Evolutionary conservation across 2,329 filamentous ascomycete genomes (phyloP), one percentile per base, ranked within the genome.

Genomic region (Sporothrix humicola): DNA sequence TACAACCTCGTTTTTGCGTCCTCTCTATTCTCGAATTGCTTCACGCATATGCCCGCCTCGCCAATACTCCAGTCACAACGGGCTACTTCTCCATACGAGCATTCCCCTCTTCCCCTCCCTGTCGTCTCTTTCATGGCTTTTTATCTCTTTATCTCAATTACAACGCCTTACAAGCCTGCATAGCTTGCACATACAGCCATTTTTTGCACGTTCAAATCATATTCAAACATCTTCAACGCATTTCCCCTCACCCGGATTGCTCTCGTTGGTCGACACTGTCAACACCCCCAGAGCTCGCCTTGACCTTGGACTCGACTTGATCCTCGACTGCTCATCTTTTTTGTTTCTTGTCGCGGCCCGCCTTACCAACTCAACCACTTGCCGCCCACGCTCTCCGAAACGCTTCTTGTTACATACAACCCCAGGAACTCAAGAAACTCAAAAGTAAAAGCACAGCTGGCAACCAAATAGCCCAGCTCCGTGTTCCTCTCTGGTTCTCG

Each of bases 361-460:
- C 73, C 78, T 31, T 50, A 23, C 65, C 44, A 52, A 12, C n/a
- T 37, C 13, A 73, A 73, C 72, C 69, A 65, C 54, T 71, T 71
- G 56, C 61, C 78, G 75, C 79, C 75, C 70, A 73, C 79, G 76
- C 77, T 77, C 77, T 81, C 82, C 82, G 82, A 83, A 84, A 84
- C 82, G 81, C 79, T 79, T 81, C 79, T 80, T 83, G 83, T 84
- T 82, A 83, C 83, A 84, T 82, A 83, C 83, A 84, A 81, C 78
- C 80, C 74, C 74, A 56, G 58, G 20, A 66, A 65, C 63, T 15
- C 65, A 61, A 52, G 59, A 42, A 52, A 48, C 31, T 37, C 31
- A 6, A 37, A 37, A 37, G 31, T 23, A 68, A 68, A 52, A 31
- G 58, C 52, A 20, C 20, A 26, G 37, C 61, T 56, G 26, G 48